Evolutionary conservation across 768 basidiomycete genomes (phyloP), one percentile per base, ranked within the genome.

Genomic region (Kwoniella europaea): DNA sequence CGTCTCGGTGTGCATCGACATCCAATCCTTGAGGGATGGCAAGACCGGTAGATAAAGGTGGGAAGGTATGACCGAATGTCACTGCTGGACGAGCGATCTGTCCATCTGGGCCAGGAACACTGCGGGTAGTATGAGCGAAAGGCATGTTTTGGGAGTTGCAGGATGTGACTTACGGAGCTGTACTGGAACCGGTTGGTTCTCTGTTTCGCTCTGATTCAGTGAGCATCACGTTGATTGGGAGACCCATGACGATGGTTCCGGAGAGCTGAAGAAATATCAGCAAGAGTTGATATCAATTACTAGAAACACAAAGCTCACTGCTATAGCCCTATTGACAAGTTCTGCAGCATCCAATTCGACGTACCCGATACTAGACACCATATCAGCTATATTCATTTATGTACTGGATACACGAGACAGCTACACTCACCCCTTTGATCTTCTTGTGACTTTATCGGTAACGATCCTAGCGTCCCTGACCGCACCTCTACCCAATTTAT

Each of bases 381-480:
- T 35, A 35, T 29, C 29, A 29, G 29, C 29, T 29, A 29, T 29
- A 29, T 29, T 29, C 29, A 29, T 29, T 29, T 29, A 29, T 6
- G 29, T 29, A 29, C 5, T 29, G 29, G 29, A 29, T 29, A 29
- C 2, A 29, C 29, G 29, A 29, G 29, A 35, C 12, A 24, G 24
- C 4, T 27, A 5, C 1, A 70, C 89, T 80, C 74, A 98, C 96
- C 97, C 97, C 85, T 99, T 99, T n/a, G 94, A 97, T 66, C 97
- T 90, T 79, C 94, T 90, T 24, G 95, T 95, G 66, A 97, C 86
- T 77, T 95, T 88, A 80, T 99, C 97, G 1, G 94, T 96, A 43
- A 99, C 97, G 79, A 99, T 94, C 69, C 94, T 87, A 29, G 96
- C 92, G 79, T 99, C 97, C 87, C 95, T 90, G 7, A 99, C 97